Evolutionary conservation across 352 stramenopile genomes (phyloP).

Genomic region (Phytophthora meadii): DNA sequence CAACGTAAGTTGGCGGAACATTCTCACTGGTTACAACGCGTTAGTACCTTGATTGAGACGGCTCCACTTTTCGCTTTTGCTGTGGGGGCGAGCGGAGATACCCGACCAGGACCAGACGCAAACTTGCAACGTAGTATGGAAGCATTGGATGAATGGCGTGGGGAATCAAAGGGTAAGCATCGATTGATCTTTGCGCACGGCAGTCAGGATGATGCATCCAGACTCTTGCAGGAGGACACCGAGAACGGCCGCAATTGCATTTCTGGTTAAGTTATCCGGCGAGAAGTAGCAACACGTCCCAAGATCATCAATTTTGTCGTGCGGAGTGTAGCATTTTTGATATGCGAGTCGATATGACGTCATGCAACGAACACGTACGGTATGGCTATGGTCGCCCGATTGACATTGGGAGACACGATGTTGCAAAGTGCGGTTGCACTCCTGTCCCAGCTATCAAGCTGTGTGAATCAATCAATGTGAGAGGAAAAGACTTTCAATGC

Average conservation of each 20-base stretch:
- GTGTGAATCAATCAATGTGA: slow-evolving; percentile 8
- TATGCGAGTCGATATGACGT: background rate
- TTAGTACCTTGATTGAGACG: slow-evolving; percentile 57
- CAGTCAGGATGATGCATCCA: slow-evolving; percentile 42
- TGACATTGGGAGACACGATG: no score
- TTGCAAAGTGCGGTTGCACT: background rate
- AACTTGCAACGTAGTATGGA: slow-evolving; percentile 11
- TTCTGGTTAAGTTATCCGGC: no score
- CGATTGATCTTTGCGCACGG: slow-evolving; percentile 36
- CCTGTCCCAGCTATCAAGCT: slow-evolving; percentile 2
- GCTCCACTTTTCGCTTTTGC: slow-evolving; percentile 56
- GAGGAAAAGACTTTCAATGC: slow-evolving; percentile 3
- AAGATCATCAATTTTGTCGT: background rate
- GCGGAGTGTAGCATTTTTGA: background rate
- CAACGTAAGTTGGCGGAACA: slow-evolving; percentile 61
- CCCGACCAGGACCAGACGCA: slow-evolving; percentile 1
- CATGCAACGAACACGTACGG: background rate
- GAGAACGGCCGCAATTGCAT: background rate
- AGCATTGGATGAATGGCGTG: slow-evolving; percentile 38
- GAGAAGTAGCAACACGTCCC: background rate
- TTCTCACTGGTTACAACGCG: slow-evolving; percentile 48
- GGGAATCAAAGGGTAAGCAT: slow-evolving; percentile 16
- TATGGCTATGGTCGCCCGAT: no score
- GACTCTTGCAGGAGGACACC: slow-evolving; percentile 42
- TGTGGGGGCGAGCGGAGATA: background rate